Conservation (phyloP, 1,139 yeast genomes). For the Geotrichum citri-aurantii region DNA sequence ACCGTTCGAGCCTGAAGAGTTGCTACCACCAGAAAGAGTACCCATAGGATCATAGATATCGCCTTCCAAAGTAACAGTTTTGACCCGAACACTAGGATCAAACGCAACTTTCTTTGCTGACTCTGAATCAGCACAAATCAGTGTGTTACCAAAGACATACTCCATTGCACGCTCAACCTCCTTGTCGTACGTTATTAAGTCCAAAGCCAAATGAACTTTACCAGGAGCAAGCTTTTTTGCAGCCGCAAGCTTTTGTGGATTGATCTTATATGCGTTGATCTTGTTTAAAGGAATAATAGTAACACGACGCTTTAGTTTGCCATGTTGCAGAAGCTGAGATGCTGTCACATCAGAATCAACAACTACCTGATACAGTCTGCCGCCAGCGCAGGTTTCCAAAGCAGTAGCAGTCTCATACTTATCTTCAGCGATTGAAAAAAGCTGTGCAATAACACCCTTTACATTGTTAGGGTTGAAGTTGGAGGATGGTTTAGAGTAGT, state of each 20-base stretch:
- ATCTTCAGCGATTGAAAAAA: constrained; percentile 58
- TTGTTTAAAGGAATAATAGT: constrained; percentile 91
- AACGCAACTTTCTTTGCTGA: constrained; percentile 86
- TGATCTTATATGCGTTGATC: constrained; percentile 49
- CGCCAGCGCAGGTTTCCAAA: constrained; percentile 92
- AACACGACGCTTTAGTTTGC: constrained; percentile 72
- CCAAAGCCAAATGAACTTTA: constrained; percentile 80
- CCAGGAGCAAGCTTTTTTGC: constrained; percentile 75
- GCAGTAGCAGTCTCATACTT: constrained; percentile 70
- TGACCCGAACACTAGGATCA: constrained; percentile 69
- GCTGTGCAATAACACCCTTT: constrained; percentile 85
- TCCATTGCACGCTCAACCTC: constrained; percentile 81
- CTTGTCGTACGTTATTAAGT: constrained; percentile 66
- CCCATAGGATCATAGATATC: constrained; percentile 97
- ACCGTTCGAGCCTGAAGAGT: constrained; percentile 43
- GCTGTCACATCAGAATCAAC: constrained; percentile 87
- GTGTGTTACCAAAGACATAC: constrained; percentile 81
- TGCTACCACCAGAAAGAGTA: constrained; percentile 91
- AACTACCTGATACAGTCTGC: constrained; percentile 79
- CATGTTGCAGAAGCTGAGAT: constrained; percentile 69
- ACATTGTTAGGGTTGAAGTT: constrained; percentile 56
- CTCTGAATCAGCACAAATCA: constrained; percentile 79
- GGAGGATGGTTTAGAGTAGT: constrained; percentile 55
- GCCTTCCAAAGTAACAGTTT: constrained; percentile 91
- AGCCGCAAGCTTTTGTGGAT: constrained; percentile 34